Percentiles rank a stretch among this genome's conserved stretches.
phyloP scores from a whole-genome alignment of 306 rosid species.

The Malus fusca region DNA sequence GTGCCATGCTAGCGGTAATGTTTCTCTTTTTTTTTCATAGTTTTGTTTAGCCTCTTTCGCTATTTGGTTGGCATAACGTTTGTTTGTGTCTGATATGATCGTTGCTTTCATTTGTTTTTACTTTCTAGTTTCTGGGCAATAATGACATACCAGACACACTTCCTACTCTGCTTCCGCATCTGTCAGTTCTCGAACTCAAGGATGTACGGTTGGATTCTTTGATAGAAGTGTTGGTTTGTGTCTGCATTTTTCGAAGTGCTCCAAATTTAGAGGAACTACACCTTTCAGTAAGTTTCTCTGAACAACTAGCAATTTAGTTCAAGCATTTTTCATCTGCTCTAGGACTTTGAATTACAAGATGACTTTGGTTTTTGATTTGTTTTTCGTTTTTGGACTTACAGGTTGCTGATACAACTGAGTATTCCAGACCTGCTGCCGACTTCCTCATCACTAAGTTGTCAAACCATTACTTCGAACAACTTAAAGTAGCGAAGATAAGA shows the following conservation, averaged over 20 bases:
- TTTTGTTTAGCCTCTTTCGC: neutral
- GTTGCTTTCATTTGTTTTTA: conserved; percentile 6
- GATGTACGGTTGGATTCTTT: neutral
- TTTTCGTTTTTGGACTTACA: neutral
- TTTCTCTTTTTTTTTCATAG: neutral
- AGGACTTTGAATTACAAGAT: neutral
- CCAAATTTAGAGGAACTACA: conserved; percentile 23
- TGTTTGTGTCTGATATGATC: neutral
- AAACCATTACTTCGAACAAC: neutral
- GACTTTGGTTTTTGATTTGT: neutral
- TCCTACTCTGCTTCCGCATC: conserved; percentile 13
- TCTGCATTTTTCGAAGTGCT: conserved; percentile 20
- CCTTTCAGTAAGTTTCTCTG: conserved; percentile 16
- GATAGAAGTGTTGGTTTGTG: neutral
- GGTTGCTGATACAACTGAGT: neutral
- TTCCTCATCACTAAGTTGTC: neutral
- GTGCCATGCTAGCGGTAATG: conserved; percentile 1
- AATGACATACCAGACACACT: conserved; percentile 8
- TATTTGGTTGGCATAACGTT: neutral
- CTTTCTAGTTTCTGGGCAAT: conserved; percentile 9
- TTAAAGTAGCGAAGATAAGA: conserved; percentile 9
- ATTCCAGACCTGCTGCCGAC: neutral
- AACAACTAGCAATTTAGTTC: neutral
- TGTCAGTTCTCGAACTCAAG: conserved; percentile 5
- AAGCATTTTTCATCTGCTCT: neutral